phyloP scores from a whole-genome alignment of 768 basidiomycete species.

The Tephrocybe rancida region DNA sequence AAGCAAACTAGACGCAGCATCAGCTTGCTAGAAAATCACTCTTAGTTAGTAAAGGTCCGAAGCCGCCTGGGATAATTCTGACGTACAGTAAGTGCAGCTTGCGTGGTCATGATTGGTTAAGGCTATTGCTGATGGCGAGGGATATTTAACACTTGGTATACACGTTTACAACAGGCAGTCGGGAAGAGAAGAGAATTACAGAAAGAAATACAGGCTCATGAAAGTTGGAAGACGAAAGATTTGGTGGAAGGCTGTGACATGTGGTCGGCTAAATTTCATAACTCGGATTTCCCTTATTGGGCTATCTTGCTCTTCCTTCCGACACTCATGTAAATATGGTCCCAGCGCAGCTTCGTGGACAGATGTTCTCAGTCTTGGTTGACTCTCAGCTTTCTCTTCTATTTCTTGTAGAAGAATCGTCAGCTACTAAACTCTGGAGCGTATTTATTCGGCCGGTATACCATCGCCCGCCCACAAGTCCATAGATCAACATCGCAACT shows the following conservation, averaged over 20 bases:
- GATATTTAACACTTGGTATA: slow-evolving; percentile 18
- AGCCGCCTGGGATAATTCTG: slow-evolving; percentile 13
- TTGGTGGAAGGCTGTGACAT: slow-evolving; percentile 23
- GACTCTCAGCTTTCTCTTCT: background rate
- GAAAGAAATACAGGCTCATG: slow-evolving; percentile 26
- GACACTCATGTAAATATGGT: no score
- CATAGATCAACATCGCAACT: no score
- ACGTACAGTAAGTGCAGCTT: slow-evolving; percentile 23
- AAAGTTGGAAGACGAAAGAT: slow-evolving; percentile 21
- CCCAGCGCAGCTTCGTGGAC: background rate
- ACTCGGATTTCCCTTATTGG: slow-evolving; percentile 21
- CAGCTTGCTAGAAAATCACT: slow-evolving; percentile 34
- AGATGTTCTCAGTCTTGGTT: slow-evolving; percentile 2
- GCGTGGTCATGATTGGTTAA: slow-evolving; percentile 15
- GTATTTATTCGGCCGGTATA: no score
- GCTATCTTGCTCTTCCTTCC: slow-evolving; percentile 13
- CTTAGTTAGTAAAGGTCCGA: slow-evolving; percentile 11
- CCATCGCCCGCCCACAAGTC: no score
- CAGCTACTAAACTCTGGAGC: no score
- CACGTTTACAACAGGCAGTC: slow-evolving; percentile 17
- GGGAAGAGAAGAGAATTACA: slow-evolving; percentile 14
- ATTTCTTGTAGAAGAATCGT: background rate
- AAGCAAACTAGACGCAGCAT: slow-evolving; percentile 59
- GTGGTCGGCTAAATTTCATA: slow-evolving; percentile 22
- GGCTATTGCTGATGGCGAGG: slow-evolving; percentile 12